Evolutionary conservation across 345 rosid species (phyloP).

Genomic region (Hypericum androsaemum): DNA sequence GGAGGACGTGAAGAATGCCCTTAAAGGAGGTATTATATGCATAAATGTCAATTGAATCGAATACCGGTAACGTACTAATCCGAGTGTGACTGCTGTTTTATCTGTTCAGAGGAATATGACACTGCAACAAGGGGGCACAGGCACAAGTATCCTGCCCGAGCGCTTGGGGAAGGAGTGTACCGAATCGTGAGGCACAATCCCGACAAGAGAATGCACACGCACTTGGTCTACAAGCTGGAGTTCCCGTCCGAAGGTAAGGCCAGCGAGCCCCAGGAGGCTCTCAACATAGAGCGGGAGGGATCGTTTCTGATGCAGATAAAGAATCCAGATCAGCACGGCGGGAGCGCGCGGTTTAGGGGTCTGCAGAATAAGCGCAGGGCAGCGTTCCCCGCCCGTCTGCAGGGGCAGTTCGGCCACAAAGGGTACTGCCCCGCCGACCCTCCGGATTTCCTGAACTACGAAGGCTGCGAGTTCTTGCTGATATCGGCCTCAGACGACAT

Average conservation of each 20-base stretch:
- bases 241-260: constrained; percentile 31
- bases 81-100: background rate
- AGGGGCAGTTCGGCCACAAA: constrained; percentile 40
- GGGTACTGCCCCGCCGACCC: constrained; percentile 51
- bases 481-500: constrained; percentile 60
- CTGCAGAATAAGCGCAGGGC: constrained; percentile 54
- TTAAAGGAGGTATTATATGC: constrained; percentile 38
- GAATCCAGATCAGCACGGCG: constrained; percentile 41
- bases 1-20: constrained; percentile 44
- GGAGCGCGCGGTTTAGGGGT: constrained; percentile 33
- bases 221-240: constrained; percentile 63
- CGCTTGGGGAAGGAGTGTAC: constrained; percentile 66
- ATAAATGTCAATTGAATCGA: background rate
- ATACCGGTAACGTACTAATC: background rate
- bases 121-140: constrained; percentile 53
- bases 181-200: constrained; percentile 53
- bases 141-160: constrained; percentile 40
- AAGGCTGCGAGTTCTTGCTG: constrained; percentile 68
- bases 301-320: constrained; percentile 59
- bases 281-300: constrained; percentile 57
- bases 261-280: constrained; percentile 52
- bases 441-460: constrained; percentile 54
- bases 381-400: constrained; percentile 55
- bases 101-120: constrained; percentile 49
- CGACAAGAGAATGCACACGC: constrained; percentile 40